Conservation (phyloP, 495 filamentous ascomycete genomes). For the Penicillium steckii region DNA sequence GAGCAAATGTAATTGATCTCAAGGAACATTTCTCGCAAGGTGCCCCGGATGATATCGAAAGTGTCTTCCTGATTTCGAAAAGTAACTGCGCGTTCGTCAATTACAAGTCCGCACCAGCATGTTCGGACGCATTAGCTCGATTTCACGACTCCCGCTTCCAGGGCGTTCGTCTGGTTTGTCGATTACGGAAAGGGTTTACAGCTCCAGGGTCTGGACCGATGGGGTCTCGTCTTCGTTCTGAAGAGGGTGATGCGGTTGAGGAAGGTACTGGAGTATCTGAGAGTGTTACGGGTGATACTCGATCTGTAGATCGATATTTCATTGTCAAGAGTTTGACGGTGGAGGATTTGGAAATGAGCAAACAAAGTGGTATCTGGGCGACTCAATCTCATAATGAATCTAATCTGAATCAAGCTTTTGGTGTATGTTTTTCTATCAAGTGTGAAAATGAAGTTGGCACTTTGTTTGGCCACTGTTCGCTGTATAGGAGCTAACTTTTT, state of each 20-base stretch:
- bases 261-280: too few species aligned
- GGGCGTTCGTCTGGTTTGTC: slow-evolving; percentile 86
- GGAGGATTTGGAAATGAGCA: slow-evolving; percentile 92
- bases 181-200: slow-evolving; percentile 63
- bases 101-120: slow-evolving; percentile 79
- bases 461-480: background rate
- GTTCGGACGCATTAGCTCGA: slow-evolving; percentile 71
- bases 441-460: too few species aligned
- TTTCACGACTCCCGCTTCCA: slow-evolving; percentile 93
- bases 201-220: slow-evolving; percentile 24
- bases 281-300: too few species aligned
- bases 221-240: background rate
- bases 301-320: slow-evolving; percentile 71
- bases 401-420: slow-evolving; percentile 77
- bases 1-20: slow-evolving; percentile 72
- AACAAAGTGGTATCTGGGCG: slow-evolving; percentile 85
- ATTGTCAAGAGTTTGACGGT: slow-evolving; percentile 92
- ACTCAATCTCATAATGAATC: slow-evolving; percentile 94
- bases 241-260: too few species aligned
- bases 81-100: slow-evolving; percentile 99
- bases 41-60: slow-evolving; percentile 75
- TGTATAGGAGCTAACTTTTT: slow-evolving; percentile 4
- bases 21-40: slow-evolving; percentile 91
- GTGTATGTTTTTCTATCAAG: slow-evolving; percentile 58
- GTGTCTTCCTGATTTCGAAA: slow-evolving; percentile 92